Evolutionary conservation across 306 rosid genomes (phyloP), one percentile per base, ranked within the genome.

Genomic region (Amphicarpaea edgeworthii): DNA sequence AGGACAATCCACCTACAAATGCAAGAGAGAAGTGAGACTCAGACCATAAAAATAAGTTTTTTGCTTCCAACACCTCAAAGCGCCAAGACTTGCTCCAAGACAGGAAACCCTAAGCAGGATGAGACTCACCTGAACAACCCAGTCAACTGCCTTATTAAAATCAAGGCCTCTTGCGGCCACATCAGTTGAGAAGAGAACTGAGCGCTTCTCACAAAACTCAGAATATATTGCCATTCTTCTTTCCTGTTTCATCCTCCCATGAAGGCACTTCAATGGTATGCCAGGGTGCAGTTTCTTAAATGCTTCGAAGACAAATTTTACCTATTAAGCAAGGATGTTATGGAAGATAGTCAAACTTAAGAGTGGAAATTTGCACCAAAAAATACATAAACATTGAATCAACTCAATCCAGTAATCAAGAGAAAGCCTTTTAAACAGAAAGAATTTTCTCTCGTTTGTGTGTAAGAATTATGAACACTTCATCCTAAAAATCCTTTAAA

Each of bases 161-260:
- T 95, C 98, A 85, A 95, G 98, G 67, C 97, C 98, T 80, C 98
- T 92, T 21, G 97, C 86, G 8, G 96, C 93, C 73, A 95, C 92
- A 80, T 95, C 98, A 12, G 98, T 95, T 19, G 92, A 85, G 79
- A 95, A 89, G 79, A 95, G 98, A 65, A 92, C 92, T 2, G 96
- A 89, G 14, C 84, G 91, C 75, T 80, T 74, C 83, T 92, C 97
- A 87, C 93, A 88, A 68, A 92, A 95, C 64, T 86, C 89, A 1
- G 92, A 75, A 66, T 87, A 90, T 57, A 91, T 87, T 28, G 88
- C 96, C 92, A 92, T 86, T 81, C 97, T 86, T 69, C 83, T 88
- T 57, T 85, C 94, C 83, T 87, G 97, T 72, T 89, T 87, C 98
- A 92, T 87, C 89, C 86, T 89, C 84, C 97, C 98, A 83, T 92